Evolutionary conservation across 345 rosid genomes (phyloP).

Genomic region (Camelina laxa): DNA sequence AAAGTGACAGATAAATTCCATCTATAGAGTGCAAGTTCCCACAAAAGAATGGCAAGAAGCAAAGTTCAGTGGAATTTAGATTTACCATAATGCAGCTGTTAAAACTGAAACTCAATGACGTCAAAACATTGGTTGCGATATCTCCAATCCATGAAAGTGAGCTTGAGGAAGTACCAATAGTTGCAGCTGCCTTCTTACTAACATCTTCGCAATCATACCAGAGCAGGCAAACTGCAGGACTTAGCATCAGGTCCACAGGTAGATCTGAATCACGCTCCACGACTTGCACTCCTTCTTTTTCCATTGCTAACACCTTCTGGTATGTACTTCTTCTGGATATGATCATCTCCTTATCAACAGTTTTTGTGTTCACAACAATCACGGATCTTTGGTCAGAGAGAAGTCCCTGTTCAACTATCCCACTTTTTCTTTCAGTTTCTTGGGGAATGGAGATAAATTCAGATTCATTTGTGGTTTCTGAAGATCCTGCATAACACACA

Average conservation of each 20-base stretch:
- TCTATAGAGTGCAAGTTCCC: not conserved
- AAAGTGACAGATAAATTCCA: not conserved
- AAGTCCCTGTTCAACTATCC: constrained; percentile 44
- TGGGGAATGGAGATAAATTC: constrained; percentile 48
- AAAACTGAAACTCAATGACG: constrained; percentile 78
- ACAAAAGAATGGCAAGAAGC: constrained; percentile 23
- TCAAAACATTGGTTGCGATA: constrained; percentile 79
- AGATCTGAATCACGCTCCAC: constrained; percentile 84
- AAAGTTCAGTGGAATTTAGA: constrained; percentile 28
- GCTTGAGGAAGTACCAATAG: constrained; percentile 64
- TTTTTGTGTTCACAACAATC: constrained; percentile 77
- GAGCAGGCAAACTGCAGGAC: constrained; percentile 70
- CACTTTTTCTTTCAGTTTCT: constrained; percentile 47
- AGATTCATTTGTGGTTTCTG: constrained; percentile 47
- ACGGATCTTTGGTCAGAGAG: constrained; percentile 48
- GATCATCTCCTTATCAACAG: constrained; percentile 78
- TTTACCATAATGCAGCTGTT: constrained; percentile 84
- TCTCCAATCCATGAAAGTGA: constrained; percentile 71
- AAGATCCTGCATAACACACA: constrained; percentile 36
- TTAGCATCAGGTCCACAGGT: constrained; percentile 79
- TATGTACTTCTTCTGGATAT: constrained; percentile 84
- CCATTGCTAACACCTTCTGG: constrained; percentile 79
- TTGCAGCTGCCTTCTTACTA: constrained; percentile 58
- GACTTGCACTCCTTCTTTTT: constrained; percentile 82
- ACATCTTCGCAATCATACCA: constrained; percentile 79